Conservation (phyloP, 176 grass and related monocot genomes). For the Olyra latifolia region DNA sequence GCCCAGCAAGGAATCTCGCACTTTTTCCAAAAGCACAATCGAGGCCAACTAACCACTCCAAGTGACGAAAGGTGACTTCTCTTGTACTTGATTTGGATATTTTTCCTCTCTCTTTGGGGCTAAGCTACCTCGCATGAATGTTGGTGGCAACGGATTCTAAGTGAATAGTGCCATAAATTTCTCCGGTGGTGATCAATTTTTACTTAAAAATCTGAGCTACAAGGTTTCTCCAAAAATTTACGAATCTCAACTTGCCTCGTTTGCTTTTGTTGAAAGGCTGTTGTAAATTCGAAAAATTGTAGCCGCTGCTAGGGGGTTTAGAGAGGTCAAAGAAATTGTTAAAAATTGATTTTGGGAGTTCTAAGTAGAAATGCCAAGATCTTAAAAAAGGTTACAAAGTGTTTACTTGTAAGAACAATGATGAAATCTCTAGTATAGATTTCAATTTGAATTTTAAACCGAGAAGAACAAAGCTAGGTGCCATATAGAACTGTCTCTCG, state of each 20-base stretch:
- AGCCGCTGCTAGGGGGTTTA: too few relatives aligned
- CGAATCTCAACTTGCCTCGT: neutral
- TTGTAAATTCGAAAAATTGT: too few relatives aligned
- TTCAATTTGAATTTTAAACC: too few relatives aligned
- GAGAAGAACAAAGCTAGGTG: too few relatives aligned
- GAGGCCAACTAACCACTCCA: constrained; percentile 31
- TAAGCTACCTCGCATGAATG: constrained; percentile 33
- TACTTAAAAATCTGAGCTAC: neutral
- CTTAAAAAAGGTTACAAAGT: too few relatives aligned
- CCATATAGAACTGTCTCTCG: too few relatives aligned
- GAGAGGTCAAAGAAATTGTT: too few relatives aligned
- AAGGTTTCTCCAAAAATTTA: neutral
- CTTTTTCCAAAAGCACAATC: constrained; percentile 38
- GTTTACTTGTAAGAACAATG: too few relatives aligned
- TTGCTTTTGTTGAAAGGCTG: too few relatives aligned
- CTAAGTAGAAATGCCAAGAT: too few relatives aligned
- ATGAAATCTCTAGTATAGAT: too few relatives aligned
- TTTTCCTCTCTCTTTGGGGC: constrained; percentile 17
- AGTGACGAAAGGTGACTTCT: constrained; percentile 26
- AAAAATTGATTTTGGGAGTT: too few relatives aligned
- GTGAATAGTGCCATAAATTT: neutral
- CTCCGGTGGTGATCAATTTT: neutral
- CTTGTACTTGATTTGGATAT: constrained; percentile 33
- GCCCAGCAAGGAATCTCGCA: constrained; percentile 42
- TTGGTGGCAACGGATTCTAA: neutral